Percentiles rank a stretch among this genome's conserved stretches.
phyloP scores from a whole-genome alignment of 2,329 filamentous ascomycete genomes.

The Claviceps pazoutovae region DNA sequence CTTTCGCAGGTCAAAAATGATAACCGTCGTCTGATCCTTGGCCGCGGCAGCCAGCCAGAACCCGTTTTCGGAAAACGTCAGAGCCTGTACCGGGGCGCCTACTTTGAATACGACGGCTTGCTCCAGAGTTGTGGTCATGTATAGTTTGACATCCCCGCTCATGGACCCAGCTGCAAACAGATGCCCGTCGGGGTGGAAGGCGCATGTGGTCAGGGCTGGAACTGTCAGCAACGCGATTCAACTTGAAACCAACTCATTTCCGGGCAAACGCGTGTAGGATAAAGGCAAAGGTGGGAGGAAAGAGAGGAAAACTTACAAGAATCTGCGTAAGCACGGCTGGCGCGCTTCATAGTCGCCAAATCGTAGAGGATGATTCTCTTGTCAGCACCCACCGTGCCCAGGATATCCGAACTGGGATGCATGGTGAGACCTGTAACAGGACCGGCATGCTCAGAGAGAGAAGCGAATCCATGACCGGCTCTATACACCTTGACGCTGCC shows the following conservation, averaged over 20 bases:
- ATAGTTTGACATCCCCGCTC: conserved; percentile 74
- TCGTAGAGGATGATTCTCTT: conserved; percentile 92
- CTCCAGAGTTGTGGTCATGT: conserved; percentile 68
- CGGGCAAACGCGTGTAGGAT: neutral
- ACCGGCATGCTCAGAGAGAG: conserved; percentile 71
- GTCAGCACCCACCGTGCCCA: conserved; percentile 79
- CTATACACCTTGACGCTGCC: conserved; percentile 73
- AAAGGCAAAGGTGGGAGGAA: neutral
- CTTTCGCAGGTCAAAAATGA: conserved; percentile 86
- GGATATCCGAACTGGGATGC: conserved; percentile 69
- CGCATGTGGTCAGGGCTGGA: conserved; percentile 57
- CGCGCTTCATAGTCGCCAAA: conserved; percentile 48
- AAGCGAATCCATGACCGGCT: conserved; percentile 51
- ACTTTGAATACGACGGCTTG: conserved; percentile 61
- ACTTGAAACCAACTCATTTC: neutral
- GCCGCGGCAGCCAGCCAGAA: conserved; percentile 84
- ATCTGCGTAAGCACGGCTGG: conserved; percentile 69
- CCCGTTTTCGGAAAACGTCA: conserved; percentile 91
- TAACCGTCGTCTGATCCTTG: conserved; percentile 63
- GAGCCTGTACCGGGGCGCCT: conserved; percentile 54
- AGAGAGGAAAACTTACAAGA: conserved; percentile 45
- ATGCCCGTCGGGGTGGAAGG: conserved; percentile 96
- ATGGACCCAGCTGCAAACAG: conserved; percentile 74
- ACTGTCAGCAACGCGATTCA: conserved; percentile 3
- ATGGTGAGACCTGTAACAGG: conserved; percentile 62